phyloP scores from a whole-genome alignment of 2,329 filamentous ascomycete genomes.

The Rutstroemia sp. region DNA sequence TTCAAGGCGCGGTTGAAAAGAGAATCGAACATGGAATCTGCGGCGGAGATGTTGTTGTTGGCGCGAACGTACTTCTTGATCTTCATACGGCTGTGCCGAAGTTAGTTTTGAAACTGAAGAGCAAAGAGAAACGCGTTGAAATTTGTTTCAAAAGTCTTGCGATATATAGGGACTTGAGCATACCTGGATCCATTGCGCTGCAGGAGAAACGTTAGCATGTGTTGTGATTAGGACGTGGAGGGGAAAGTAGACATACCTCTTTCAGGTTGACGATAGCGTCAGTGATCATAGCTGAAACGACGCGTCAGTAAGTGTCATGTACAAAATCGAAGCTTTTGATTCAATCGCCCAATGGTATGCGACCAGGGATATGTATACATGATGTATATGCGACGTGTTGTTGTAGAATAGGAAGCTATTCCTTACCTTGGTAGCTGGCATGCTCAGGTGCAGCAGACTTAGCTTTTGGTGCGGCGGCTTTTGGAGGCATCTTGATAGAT shows the following conservation, averaged over 20 bases:
- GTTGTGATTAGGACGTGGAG: neutral
- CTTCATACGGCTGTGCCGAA: slow-evolving; percentile 46
- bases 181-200: slow-evolving; percentile 31
- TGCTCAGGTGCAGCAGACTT: slow-evolving; percentile 46
- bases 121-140: slow-evolving; percentile 22
- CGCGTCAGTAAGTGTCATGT: slow-evolving; percentile 18
- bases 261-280: slow-evolving; percentile 29
- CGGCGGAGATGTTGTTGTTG: slow-evolving; percentile 59
- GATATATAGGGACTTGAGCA: slow-evolving; percentile 3
- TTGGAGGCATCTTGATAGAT: slow-evolving; percentile 51
- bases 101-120: slow-evolving; percentile 13
- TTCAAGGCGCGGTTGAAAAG: slow-evolving; percentile 65
- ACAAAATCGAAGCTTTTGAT: slow-evolving; percentile 24
- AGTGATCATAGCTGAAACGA: slow-evolving; percentile 27
- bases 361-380: slow-evolving; percentile 37
- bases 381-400: slow-evolving; percentile 38
- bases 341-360: slow-evolving; percentile 46
- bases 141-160: slow-evolving; percentile 1
- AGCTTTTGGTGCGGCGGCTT: slow-evolving; percentile 55
- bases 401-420: slow-evolving; percentile 34
- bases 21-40: slow-evolving; percentile 52
- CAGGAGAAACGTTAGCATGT: slow-evolving; percentile 12
- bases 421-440: slow-evolving; percentile 60
- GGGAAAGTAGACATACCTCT: slow-evolving; percentile 22
- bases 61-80: slow-evolving; percentile 69